Conservation (phyloP, 345 rosid species). For the Excoecaria agallocha region DNA sequence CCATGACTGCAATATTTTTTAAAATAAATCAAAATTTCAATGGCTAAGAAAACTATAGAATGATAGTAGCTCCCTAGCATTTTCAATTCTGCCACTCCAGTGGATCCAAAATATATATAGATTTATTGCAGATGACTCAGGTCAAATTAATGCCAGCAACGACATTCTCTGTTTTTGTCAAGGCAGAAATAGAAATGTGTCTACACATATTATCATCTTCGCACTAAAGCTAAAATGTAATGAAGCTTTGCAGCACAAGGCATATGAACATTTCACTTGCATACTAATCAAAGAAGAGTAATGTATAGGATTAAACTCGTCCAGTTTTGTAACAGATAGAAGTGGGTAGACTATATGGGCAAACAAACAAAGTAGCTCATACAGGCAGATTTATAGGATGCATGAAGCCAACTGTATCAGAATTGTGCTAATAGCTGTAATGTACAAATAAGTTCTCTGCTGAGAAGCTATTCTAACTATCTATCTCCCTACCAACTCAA, state of each 20-base stretch:
- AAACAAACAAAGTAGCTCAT: neutral
- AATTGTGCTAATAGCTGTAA: slow-evolving; percentile 1
- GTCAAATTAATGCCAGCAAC: neutral
- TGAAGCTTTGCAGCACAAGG: neutral
- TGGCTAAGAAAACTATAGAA: neutral
- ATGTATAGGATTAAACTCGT: too few species aligned
- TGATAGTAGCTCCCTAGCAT: neutral
- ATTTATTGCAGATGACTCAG: neutral
- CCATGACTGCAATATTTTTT: neutral
- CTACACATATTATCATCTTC: neutral
- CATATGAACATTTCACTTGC: neutral
- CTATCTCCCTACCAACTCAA: neutral
- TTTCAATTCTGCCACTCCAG: neutral
- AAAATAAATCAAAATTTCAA: neutral
- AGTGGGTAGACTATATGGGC: neutral
- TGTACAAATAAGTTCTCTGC: neutral
- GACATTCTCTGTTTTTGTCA: neutral
- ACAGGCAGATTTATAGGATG: neutral
- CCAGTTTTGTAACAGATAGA: too few species aligned
- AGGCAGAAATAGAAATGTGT: neutral
- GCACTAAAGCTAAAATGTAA: neutral
- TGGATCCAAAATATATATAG: neutral
- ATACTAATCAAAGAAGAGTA: too few species aligned
- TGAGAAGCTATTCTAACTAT: neutral
- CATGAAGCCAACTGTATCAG: neutral